Conservation (phyloP, 2,329 filamentous ascomycete species). For the Colletotrichum sp. region DNA sequence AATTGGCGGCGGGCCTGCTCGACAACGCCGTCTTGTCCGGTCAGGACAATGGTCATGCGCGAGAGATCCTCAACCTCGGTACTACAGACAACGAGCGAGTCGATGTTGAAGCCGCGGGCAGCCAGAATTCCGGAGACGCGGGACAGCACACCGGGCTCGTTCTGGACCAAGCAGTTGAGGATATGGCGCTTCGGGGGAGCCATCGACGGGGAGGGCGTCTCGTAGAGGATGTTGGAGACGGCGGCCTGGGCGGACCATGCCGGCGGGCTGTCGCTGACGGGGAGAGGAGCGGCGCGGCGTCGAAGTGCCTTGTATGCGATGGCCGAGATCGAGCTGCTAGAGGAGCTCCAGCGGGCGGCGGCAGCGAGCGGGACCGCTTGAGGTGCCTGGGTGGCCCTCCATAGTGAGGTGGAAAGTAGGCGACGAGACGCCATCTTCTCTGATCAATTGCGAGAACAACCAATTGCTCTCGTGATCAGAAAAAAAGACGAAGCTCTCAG, state of each 20-base stretch:
- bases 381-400: slow-evolving; percentile 35
- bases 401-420: slow-evolving; percentile 44
- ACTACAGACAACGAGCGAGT: slow-evolving; percentile 96
- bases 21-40: slow-evolving; percentile 94
- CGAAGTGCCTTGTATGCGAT: slow-evolving; percentile 97
- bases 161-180: slow-evolving; percentile 98
- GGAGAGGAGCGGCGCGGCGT: slow-evolving; percentile 83
- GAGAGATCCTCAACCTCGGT: slow-evolving; percentile 97
- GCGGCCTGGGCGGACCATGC: slow-evolving; percentile 91
- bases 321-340: slow-evolving; percentile 83
- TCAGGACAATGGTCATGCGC: slow-evolving; percentile 98
- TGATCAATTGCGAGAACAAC: slow-evolving; percentile 22
- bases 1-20: slow-evolving; percentile 96
- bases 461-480: slow-evolving; percentile 20
- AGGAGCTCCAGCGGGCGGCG: slow-evolving; percentile 35
- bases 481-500: slow-evolving; percentile 9
- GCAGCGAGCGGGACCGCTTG: slow-evolving; percentile 23
- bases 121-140: slow-evolving; percentile 96
- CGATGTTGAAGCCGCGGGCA: slow-evolving; percentile 97
- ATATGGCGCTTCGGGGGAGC: slow-evolving; percentile 92
- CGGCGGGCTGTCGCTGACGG: slow-evolving; percentile 76
- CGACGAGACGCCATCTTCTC: slow-evolving; percentile 50
- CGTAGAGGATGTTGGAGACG: slow-evolving; percentile 98
- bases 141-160: slow-evolving; percentile 96
- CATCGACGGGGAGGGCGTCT: slow-evolving; percentile 85